These are phyloP conservation scores for Roridomyces roridus DNA, from an alignment of 768 basidiomycete species.

Conservation along the genomic window DNA sequence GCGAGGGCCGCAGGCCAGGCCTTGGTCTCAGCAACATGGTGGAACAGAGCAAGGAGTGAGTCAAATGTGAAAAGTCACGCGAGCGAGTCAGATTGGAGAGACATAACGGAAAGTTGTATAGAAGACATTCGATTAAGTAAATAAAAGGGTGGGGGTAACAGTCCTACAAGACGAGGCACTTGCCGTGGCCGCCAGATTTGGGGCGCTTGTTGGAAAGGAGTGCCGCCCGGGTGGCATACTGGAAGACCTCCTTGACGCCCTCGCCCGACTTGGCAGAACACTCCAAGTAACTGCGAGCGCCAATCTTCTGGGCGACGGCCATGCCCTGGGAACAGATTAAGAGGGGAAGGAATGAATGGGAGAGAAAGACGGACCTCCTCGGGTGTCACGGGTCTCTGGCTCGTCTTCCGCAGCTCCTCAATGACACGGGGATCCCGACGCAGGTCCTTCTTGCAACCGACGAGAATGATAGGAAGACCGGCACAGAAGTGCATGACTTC, in stretches of 20 bases:
- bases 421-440: conserved; percentile 92
- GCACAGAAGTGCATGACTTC: conserved; percentile 99
- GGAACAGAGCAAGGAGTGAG: conserved; percentile 2
- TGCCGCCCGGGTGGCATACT: conserved; percentile 94
- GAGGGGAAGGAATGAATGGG: neutral
- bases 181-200: conserved; percentile 48
- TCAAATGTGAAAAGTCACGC: conserved; percentile 6
- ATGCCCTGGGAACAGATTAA: conserved; percentile 66
- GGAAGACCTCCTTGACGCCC: conserved; percentile 98
- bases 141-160: conserved; percentile 6
- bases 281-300: conserved; percentile 95
- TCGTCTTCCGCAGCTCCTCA: conserved; percentile 93
- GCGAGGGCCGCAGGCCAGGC: conserved; percentile 15
- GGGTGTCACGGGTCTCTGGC: conserved; percentile 91
- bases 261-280: conserved; percentile 97
- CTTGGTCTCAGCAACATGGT: conserved; percentile 19
- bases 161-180: conserved; percentile 39
- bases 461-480: conserved; percentile 93
- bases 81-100: neutral
- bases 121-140: conserved; percentile 27
- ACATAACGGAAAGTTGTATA: conserved; percentile 20
- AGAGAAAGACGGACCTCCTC: conserved; percentile 70
- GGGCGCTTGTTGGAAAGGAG: conserved; percentile 62
- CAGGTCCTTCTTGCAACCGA: conserved; percentile 99
- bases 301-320: conserved; percentile 95